Percentiles rank a stretch among this genome's conserved stretches.
Evolutionary conservation across 2,329 filamentous ascomycete genomes (phyloP).

Genomic region (Penicillium sp.): DNA sequence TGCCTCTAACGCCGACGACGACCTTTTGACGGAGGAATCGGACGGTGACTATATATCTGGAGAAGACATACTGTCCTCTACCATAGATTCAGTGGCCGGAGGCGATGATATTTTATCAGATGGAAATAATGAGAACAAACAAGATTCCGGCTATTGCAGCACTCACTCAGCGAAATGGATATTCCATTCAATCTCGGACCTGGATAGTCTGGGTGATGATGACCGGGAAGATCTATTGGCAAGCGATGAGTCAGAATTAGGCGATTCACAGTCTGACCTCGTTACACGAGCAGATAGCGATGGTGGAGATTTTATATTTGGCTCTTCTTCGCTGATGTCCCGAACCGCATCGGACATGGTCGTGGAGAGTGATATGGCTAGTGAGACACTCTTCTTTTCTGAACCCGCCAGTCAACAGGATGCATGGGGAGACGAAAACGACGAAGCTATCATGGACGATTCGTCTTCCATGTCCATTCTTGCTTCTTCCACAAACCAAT

Average conservation of each 20-base stretch:
- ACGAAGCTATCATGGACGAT: background rate
- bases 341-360: background rate
- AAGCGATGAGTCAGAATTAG: background rate
- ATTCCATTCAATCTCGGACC: background rate
- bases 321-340: background rate
- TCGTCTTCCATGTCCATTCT: background rate
- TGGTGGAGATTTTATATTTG: background rate
- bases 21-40: background rate
- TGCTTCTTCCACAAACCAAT: background rate
- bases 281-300: background rate
- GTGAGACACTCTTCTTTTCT: background rate
- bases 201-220: background rate
- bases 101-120: background rate
- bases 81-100: background rate
- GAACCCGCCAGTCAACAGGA: background rate
- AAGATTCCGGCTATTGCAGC: slow-evolving; percentile 2
- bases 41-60: background rate
- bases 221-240: background rate
- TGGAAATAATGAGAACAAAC: background rate
- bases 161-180: background rate
- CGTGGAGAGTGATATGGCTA: background rate
- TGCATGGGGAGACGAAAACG: background rate
- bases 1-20: background rate
- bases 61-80: background rate
- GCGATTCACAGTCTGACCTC: background rate